Evolutionary conservation across 164 flowering plant species (phyloP).

Genomic region (Berberis vulgaris): DNA sequence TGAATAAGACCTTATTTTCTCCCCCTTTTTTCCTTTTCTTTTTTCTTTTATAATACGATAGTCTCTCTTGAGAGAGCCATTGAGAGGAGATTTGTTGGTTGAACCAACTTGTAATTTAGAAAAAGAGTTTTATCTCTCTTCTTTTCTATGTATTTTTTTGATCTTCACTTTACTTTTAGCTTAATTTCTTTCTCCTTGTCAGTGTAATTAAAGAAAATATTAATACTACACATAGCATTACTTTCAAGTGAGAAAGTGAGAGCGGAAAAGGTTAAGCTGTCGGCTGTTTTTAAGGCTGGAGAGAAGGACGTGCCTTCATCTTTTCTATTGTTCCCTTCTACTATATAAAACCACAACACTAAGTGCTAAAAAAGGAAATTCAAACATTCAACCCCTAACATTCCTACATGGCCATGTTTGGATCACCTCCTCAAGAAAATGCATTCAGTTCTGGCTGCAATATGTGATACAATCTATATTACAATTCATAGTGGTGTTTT

Average conservation of each 20-base stretch:
- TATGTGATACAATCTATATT: too few species aligned
- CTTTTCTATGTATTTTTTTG: not conserved
- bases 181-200: not conserved
- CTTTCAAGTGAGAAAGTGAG: conserved; percentile 5
- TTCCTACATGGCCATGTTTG: too few species aligned
- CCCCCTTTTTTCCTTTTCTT: conserved; percentile 1
- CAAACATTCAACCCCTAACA: not conserved
- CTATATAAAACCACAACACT: conserved; percentile 25
- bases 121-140: not conserved
- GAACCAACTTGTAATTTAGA: conserved; percentile 4
- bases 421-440: too few species aligned
- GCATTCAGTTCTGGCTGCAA: too few species aligned
- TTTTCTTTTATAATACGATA: not conserved
- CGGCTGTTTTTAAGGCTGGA: conserved; percentile 29
- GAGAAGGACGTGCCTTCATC: conserved; percentile 16
- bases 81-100: conserved; percentile 18
- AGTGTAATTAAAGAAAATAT: not conserved
- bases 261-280: conserved; percentile 28
- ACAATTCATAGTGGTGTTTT: too few species aligned
- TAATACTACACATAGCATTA: not conserved
- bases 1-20: conserved; percentile 2
- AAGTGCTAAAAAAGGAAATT: conserved; percentile 33
- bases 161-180: not conserved
- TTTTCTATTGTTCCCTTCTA: conserved; percentile 30
- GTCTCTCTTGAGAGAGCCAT: not conserved